Conservation (phyloP, 2,329 filamentous ascomycete species). For the Colletotrichum tropicicola region DNA sequence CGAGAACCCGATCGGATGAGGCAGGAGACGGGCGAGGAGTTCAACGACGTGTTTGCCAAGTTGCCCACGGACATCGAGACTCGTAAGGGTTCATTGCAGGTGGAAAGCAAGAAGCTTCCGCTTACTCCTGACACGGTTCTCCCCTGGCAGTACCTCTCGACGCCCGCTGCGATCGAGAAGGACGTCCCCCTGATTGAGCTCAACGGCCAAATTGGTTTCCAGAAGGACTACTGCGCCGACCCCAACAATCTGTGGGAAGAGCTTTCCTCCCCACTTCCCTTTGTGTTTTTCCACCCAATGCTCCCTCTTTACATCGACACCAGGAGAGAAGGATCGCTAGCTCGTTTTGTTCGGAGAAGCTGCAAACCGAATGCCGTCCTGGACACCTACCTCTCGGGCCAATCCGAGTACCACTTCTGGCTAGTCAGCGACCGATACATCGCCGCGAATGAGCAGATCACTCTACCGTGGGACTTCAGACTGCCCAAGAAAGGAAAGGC, state of each 20-base stretch:
- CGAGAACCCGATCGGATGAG: constrained; percentile 75
- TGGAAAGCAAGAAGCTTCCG: constrained; percentile 61
- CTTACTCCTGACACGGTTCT: constrained; percentile 63
- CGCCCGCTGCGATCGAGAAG: constrained; percentile 61
- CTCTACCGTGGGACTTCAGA: constrained; percentile 73
- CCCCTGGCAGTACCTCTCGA: constrained; percentile 74
- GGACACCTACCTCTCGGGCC: constrained; percentile 83
- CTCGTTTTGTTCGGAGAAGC: constrained; percentile 91
- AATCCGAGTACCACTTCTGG: constrained; percentile 90
- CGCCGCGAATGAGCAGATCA: constrained; percentile 69
- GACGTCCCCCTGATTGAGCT: constrained; percentile 73
- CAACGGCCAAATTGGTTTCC: constrained; percentile 79
- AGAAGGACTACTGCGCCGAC: constrained; percentile 76
- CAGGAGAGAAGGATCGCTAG: constrained; percentile 82
- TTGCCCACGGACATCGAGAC: constrained; percentile 54
- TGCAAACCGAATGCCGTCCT: constrained; percentile 90
- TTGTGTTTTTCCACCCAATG: constrained; percentile 87
- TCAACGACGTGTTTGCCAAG: constrained; percentile 73
- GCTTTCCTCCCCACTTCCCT: constrained; percentile 71
- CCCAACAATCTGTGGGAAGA: constrained; percentile 74
- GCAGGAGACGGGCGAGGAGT: constrained; percentile 72
- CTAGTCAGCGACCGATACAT: constrained; percentile 86
- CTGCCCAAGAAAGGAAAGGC: constrained; percentile 63
- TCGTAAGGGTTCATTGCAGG: constrained; percentile 52
- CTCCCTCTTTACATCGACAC: constrained; percentile 95